Evolutionary conservation across 2,329 filamentous ascomycete species (phyloP).

Genomic region (Teratosphaeria zuluensis): DNA sequence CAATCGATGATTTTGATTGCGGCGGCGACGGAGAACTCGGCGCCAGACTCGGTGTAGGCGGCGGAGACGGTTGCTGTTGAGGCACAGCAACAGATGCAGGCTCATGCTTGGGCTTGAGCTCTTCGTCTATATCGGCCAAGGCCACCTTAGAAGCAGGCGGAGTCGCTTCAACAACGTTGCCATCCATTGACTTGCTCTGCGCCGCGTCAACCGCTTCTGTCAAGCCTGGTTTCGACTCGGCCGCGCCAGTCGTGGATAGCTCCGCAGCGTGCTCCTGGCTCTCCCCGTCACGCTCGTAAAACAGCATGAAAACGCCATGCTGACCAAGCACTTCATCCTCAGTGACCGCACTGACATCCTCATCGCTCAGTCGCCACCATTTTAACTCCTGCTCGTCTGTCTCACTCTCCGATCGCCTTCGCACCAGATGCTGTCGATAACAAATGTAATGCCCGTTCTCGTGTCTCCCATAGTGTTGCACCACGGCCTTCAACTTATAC

Average conservation of each 20-base stretch:
- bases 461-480: conserved; percentile 83
- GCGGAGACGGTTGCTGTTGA: neutral
- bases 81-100: neutral
- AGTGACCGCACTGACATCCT: conserved; percentile 64
- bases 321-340: conserved; percentile 66
- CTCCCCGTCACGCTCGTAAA: conserved; percentile 59
- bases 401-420: neutral
- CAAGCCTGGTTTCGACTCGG: neutral
- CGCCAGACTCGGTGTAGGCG: neutral
- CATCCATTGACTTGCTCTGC: neutral
- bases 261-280: neutral
- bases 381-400: conserved; percentile 6
- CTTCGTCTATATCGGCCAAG: neutral
- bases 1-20: neutral
- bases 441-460: conserved; percentile 95
- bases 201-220: neutral
- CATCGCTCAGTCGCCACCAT: conserved; percentile 91
- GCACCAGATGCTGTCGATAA: conserved; percentile 59
- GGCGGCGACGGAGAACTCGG: neutral
- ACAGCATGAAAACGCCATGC: conserved; percentile 89
- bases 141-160: neutral
- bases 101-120: neutral
- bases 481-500: conserved; percentile 72
- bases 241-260: neutral
- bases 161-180: neutral